Base-by-base conservation (phyloP, 2,329 filamentous ascomycete genomes). In the Fusarium brachygibbosum region DNA sequence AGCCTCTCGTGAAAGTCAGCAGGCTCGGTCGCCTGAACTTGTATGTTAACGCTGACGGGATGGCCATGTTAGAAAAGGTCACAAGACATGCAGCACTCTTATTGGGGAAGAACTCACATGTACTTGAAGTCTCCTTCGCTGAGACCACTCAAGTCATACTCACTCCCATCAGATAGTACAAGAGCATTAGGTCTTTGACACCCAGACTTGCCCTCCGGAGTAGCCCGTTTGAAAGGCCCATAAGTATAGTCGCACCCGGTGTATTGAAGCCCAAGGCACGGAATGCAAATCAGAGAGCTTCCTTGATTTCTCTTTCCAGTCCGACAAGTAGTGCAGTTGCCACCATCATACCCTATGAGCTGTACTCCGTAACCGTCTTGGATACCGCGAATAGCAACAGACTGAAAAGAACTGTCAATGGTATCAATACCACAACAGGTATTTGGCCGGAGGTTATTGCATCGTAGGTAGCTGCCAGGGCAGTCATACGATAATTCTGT, bases 311-410 rank as follows among this genome's bases (percentile, higher is more conserved):
- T 11, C 6, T 6, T 6, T 31, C 29, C 9, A 21, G 4, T 10
- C 2, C 13, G 38, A 23, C 19, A 3, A 6, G 21, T 34, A 3
- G 45, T 49, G 7, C 45, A 49, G 1, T 49, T 49, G 2, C 45
- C 45, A 2, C 31, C 31, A 3, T 13, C 9, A 4, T 49, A 49
- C 16, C 31, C 45, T 3, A 3, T 3, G 3, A 34, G 16, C 8
- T 6, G 1, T 2, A 12, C 3, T 5, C 3, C 5, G 5, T 1
- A n/a, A 3, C 31, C 45, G n/a, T 49, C 45, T 12, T 1, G 8
- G 11, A 49, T 13, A 14, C 19, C 5, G 0, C 6, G 16, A n/a
- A 49, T 0, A 5, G 16, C 21, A n/a, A 49, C 2, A 6, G 45
- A 49, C 8, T 25, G 45, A 11, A 14, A 34, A 34, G 45, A 31